These are phyloP conservation scores for Rhynchosporium secalis DNA, from an alignment of 2,329 filamentous ascomycete genomes.

Conservation along the genomic window DNA sequence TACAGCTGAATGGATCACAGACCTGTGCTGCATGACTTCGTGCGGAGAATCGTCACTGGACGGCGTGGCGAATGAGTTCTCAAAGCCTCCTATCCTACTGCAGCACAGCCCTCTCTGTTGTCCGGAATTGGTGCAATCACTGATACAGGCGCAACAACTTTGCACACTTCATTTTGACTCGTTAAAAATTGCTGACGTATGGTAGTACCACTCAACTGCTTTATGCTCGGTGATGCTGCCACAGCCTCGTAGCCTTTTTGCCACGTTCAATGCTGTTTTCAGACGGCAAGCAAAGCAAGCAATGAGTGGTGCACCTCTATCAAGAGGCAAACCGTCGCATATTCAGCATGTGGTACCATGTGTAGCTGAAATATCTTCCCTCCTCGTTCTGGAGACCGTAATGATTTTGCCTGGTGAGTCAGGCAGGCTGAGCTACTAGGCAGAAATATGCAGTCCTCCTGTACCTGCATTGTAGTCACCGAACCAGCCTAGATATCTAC, in stretches of 20 bases:
- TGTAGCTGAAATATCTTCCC: slow-evolving; percentile 10
- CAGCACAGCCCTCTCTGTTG: too few relatives aligned
- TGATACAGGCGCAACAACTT: too few relatives aligned
- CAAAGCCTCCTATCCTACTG: too few relatives aligned
- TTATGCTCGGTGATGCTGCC: slow-evolving; percentile 18
- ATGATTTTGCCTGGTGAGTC: slow-evolving; percentile 20
- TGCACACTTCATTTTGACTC: not conserved
- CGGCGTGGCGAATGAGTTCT: too few relatives aligned
- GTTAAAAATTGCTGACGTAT: not conserved
- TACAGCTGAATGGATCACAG: too few relatives aligned
- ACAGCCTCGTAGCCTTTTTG: slow-evolving; percentile 15
- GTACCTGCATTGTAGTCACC: too few relatives aligned
- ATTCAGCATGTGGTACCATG: slow-evolving; percentile 6
- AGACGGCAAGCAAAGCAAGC: not conserved
- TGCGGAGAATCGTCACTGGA: too few relatives aligned
- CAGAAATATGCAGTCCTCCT: not conserved
- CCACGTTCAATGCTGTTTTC: not conserved
- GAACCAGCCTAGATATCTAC: too few relatives aligned
- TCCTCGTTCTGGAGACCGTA: not conserved
- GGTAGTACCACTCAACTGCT: not conserved
- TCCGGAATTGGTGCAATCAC: too few relatives aligned
- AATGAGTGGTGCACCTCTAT: not conserved
- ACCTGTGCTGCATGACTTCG: too few relatives aligned
- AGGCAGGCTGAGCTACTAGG: slow-evolving; percentile 5
- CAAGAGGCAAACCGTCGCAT: not conserved